Evolutionary conservation across 1,284 basidiomycete genomes (phyloP).

Genomic region (Cryptococcus sp.): DNA sequence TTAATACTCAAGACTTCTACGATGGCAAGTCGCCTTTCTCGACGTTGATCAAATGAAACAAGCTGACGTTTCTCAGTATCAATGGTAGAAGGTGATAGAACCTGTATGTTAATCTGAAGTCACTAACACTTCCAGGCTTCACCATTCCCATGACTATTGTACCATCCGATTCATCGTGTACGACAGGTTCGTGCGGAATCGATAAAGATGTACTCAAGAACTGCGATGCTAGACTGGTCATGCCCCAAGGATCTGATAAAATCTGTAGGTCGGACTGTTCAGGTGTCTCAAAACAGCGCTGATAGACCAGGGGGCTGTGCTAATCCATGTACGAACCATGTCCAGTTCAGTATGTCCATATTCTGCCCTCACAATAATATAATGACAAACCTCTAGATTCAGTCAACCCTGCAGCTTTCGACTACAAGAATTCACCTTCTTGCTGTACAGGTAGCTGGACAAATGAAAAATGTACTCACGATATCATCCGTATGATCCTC

Average conservation of each 20-base stretch:
- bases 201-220: conserved; percentile 16
- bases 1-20: conserved; percentile 13
- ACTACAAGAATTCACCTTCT: conserved; percentile 11
- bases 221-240: conserved; percentile 22
- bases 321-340: conserved; percentile 11
- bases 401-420: conserved; percentile 3
- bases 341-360: conserved; percentile 14
- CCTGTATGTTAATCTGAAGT: neutral
- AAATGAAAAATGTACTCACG: conserved; percentile 9
- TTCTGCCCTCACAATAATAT: neutral
- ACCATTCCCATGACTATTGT: conserved; percentile 22
- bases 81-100: conserved; percentile 18
- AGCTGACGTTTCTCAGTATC: conserved; percentile 13
- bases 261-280: conserved; percentile 17
- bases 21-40: conserved; percentile 14
- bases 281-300: neutral
- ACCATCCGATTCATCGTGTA: conserved; percentile 11
- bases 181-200: conserved; percentile 13
- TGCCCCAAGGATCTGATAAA: conserved; percentile 13
- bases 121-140: conserved; percentile 5
- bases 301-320: conserved; percentile 13
- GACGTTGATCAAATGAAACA: neutral
- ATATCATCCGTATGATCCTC: conserved; percentile 15
- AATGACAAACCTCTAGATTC: neutral
- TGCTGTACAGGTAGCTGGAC: conserved; percentile 11